Evolutionary conservation across 345 rosid species (phyloP).

Genomic region (Corchorus capsularis): DNA sequence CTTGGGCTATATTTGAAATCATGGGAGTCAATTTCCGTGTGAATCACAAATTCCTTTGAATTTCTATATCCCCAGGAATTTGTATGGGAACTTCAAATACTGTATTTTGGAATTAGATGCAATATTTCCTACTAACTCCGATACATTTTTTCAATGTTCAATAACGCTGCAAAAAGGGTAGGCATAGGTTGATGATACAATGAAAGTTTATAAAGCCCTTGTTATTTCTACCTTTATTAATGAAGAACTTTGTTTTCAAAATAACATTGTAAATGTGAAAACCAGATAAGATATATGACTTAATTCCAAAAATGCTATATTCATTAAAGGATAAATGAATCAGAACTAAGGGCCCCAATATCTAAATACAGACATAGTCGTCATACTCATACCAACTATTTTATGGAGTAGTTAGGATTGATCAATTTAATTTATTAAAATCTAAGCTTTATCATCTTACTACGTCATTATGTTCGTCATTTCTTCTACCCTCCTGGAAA

Average conservation of each 20-base stretch:
- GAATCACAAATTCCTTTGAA: not conserved
- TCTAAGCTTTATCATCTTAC: no score
- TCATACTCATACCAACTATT: no score
- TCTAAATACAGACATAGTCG: no score
- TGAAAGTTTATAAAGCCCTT: not conserved
- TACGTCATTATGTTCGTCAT: no score
- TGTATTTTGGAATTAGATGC: not conserved
- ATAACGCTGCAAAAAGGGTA: not conserved
- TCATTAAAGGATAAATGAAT: no score
- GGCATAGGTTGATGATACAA: not conserved
- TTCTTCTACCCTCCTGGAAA: no score
- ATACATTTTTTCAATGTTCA: not conserved
- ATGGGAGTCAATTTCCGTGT: not conserved
- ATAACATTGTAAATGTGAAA: not conserved
- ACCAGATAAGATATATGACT: not conserved
- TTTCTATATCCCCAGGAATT: not conserved
- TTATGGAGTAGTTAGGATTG: no score
- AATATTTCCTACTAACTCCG: not conserved
- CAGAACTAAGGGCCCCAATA: no score
- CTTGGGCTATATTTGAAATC: not conserved
- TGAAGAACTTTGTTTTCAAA: not conserved
- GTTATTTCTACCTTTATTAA: not conserved
- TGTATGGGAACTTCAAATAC: not conserved
- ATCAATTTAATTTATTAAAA: no score
- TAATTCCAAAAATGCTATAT: no score